A percentile compares a stretch with the other conserved stretches of the same genome.
These are phyloP conservation scores for Globisporangium recalcitrans DNA, from an alignment of 352 stramenopile species.

Conservation along the genomic window DNA sequence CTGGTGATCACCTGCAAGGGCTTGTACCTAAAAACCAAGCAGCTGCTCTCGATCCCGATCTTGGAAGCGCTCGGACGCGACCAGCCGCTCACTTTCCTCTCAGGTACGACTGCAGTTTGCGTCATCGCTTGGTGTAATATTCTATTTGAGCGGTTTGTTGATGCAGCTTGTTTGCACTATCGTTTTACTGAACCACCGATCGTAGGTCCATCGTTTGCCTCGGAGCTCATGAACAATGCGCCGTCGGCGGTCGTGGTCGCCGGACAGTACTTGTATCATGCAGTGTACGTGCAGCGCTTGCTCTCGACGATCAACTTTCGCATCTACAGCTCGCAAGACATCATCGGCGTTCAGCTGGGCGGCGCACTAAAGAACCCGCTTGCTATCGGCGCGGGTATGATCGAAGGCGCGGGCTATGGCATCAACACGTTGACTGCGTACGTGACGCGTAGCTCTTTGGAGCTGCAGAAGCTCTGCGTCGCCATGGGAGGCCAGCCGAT, in stretches of 20 bases:
- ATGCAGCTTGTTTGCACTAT: too few species aligned
- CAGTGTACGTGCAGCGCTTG: conserved; percentile 74
- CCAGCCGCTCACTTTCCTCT: conserved; percentile 94
- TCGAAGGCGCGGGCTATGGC: conserved; percentile 94
- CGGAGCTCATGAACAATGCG: conserved; percentile 94
- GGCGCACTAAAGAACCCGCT: conserved; percentile 98
- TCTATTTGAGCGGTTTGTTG: too few species aligned
- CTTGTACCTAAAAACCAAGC: conserved; percentile 93
- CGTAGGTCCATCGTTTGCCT: conserved; percentile 89
- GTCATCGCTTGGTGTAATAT: background rate
- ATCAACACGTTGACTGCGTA: conserved; percentile 94
- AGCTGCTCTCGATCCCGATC: conserved; percentile 95
- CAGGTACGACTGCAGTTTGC: conserved; percentile 25
- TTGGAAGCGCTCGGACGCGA: conserved; percentile 87
- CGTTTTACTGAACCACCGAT: too few species aligned
- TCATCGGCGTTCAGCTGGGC: conserved; percentile 95
- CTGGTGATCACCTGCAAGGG: conserved; percentile 94
- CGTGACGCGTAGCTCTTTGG: conserved; percentile 93
- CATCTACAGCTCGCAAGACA: conserved; percentile 92
- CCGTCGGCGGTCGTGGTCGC: conserved; percentile 95
- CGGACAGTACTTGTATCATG: conserved; percentile 89
- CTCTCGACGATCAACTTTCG: conserved; percentile 91
- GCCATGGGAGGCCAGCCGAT: conserved; percentile 92
- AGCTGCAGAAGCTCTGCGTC: conserved; percentile 95
- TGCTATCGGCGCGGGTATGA: conserved; percentile 96